Evolutionary conservation across 2,329 filamentous ascomycete genomes (phyloP).

Genomic region (Epichloe elymi): DNA sequence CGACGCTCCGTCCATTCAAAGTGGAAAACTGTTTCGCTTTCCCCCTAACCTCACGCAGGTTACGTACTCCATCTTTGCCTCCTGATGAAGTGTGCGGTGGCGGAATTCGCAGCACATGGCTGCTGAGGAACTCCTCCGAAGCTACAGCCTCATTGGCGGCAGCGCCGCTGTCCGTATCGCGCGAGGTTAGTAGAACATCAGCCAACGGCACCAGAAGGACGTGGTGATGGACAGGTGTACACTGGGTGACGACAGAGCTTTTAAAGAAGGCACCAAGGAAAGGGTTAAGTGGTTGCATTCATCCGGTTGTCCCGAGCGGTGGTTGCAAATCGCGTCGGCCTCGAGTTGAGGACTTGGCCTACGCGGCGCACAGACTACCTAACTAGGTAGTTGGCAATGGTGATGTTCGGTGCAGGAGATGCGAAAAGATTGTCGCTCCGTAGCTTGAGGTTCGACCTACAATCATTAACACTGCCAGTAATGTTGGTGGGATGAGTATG

Average conservation of each 20-base stretch:
- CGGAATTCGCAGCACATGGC: constrained; percentile 86
- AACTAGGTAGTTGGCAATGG: not conserved
- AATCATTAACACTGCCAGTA: not conserved
- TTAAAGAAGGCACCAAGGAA: constrained; percentile 98
- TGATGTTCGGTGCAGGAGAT: not conserved
- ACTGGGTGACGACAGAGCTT: constrained; percentile 84
- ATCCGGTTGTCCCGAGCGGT: constrained; percentile 21
- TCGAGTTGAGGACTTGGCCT: constrained; percentile 10
- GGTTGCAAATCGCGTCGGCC: constrained; percentile 17
- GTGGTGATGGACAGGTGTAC: constrained; percentile 80
- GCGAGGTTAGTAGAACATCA: constrained; percentile 76
- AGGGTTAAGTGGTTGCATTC: constrained; percentile 96
- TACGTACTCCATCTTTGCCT: constrained; percentile 44
- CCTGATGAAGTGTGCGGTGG: constrained; percentile 33
- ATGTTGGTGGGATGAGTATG: not conserved
- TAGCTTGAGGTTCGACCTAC: not conserved
- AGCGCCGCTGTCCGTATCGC: constrained; percentile 73
- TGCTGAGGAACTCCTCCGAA: constrained; percentile 89
- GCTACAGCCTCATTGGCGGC: constrained; percentile 67
- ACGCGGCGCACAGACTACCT: not conserved
- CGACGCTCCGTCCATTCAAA: constrained; percentile 80
- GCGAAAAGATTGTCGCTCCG: not conserved
- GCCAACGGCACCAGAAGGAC: constrained; percentile 88
- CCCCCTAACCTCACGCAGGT: constrained; percentile 75
- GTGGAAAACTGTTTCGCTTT: constrained; percentile 94